phyloP scores from a whole-genome alignment of 192 early-diverging fungal genomes.

The Coemansia umbellata region DNA sequence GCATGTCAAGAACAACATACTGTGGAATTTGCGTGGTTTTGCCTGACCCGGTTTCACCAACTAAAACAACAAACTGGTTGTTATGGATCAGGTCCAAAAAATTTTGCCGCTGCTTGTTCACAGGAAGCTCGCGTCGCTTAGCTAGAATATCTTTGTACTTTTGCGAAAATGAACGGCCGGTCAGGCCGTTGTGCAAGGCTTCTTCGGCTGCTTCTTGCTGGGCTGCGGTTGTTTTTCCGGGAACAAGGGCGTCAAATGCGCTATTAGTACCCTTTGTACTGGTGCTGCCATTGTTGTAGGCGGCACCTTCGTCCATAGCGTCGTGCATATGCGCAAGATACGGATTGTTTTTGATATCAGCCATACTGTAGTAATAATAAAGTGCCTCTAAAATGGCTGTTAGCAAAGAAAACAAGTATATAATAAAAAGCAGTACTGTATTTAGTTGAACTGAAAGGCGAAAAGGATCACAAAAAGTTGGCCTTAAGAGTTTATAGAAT shows the following conservation, averaged over 20 bases:
- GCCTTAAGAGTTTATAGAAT: no score
- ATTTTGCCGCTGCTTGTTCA: conserved; percentile 87
- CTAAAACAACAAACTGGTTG: conserved; percentile 92
- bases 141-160: conserved; percentile 84
- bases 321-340: conserved; percentile 50
- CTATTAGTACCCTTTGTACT: conserved; percentile 1
- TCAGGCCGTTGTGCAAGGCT: conserved; percentile 74
- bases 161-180: conserved; percentile 68
- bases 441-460: no score
- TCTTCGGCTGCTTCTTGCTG: conserved; percentile 80
- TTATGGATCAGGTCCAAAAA: conserved; percentile 90
- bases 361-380: conserved; percentile 9
- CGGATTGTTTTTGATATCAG: conserved; percentile 40
- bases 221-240: conserved; percentile 59
- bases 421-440: no score
- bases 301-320: conserved; percentile 1
- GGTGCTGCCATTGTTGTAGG: background rate
- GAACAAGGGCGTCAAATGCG: conserved; percentile 33
- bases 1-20: conserved; percentile 86
- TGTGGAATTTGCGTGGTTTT: conserved; percentile 99
- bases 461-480: no score
- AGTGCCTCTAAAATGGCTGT: background rate
- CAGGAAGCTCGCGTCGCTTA: conserved; percentile 85
- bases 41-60: conserved; percentile 96
- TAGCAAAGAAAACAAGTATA: background rate